These are phyloP conservation scores for Vigna hirtella DNA, from an alignment of 306 rosid species.

Conservation along the genomic window DNA sequence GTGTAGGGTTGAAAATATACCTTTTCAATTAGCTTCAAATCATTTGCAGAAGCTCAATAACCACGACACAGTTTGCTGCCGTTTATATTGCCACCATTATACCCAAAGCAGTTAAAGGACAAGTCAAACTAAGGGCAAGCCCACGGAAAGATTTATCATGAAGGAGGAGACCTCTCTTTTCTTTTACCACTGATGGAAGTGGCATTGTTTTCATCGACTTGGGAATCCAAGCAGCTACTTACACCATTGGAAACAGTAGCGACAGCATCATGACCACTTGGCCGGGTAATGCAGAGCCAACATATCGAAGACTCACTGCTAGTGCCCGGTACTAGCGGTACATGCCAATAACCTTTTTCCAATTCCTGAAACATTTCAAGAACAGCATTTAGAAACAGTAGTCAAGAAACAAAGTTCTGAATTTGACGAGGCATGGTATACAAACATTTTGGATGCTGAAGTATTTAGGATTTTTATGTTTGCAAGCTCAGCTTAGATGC, in stretches of 20 bases:
- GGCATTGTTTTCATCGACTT: constrained; percentile 39
- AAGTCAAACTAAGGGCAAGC: background rate
- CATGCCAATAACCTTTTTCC: constrained; percentile 86
- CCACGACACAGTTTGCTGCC: background rate
- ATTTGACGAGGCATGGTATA: background rate
- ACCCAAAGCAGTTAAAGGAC: constrained; percentile 3
- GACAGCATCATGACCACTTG: constrained; percentile 38
- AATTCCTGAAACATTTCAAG: constrained; percentile 67
- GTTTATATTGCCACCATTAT: constrained; percentile 22
- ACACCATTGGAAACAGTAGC: constrained; percentile 25
- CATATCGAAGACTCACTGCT: constrained; percentile 51
- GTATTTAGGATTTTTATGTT: constrained; percentile 28
- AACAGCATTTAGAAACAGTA: constrained; percentile 11
- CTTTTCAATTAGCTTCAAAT: background rate
- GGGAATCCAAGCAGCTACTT: constrained; percentile 32
- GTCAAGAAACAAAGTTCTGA: background rate
- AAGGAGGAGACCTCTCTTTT: constrained; percentile 71
- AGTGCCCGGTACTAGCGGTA: constrained; percentile 57
- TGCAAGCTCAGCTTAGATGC: background rate
- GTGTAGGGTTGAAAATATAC: background rate
- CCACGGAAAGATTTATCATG: constrained; percentile 33
- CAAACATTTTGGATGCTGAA: constrained; percentile 7
- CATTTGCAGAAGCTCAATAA: constrained; percentile 22
- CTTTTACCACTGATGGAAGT: constrained; percentile 61
- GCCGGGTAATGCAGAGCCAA: constrained; percentile 85